phyloP scores from a whole-genome alignment of 2,329 filamentous ascomycete genomes.

The Penicillium sp. region DNA sequence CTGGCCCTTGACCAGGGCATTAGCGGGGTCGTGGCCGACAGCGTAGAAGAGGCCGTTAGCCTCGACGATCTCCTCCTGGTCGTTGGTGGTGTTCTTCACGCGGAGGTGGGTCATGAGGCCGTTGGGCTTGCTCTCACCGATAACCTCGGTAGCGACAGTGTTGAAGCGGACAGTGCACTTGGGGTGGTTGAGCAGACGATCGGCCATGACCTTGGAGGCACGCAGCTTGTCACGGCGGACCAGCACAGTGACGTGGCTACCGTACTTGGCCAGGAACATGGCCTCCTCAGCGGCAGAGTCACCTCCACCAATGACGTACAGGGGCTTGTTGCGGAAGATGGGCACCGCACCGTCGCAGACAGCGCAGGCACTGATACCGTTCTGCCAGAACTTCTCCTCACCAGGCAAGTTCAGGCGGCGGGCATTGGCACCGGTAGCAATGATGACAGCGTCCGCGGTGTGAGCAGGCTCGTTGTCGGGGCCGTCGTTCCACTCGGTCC shows the following conservation, averaged over 20 bases:
- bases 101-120: conserved; percentile 87
- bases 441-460: conserved; percentile 89
- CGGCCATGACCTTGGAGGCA: conserved; percentile 90
- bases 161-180: conserved; percentile 93
- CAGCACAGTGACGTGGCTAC: conserved; percentile 88
- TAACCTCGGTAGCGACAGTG: conserved; percentile 77
- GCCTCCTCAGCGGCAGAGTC: conserved; percentile 98
- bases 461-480: conserved; percentile 70
- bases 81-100: conserved; percentile 76
- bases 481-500: conserved; percentile 81
- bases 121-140: conserved; percentile 72
- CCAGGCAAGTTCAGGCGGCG: conserved; percentile 79
- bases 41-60: conserved; percentile 97
- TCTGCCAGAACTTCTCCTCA: conserved; percentile 97
- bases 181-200: conserved; percentile 75
- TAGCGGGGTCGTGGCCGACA: conserved; percentile 94
- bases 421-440: conserved; percentile 93
- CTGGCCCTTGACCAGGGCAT: conserved; percentile 85
- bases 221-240: conserved; percentile 85
- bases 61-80: conserved; percentile 78
- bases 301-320: conserved; percentile 94
- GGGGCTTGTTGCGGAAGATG: conserved; percentile 94
- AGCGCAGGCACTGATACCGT: conserved; percentile 92
- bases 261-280: conserved; percentile 97
- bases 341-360: conserved; percentile 97